These are phyloP conservation scores for Fusarium sp. DNA, from an alignment of 2,329 filamentous ascomycete genomes.

Conservation along the genomic window DNA sequence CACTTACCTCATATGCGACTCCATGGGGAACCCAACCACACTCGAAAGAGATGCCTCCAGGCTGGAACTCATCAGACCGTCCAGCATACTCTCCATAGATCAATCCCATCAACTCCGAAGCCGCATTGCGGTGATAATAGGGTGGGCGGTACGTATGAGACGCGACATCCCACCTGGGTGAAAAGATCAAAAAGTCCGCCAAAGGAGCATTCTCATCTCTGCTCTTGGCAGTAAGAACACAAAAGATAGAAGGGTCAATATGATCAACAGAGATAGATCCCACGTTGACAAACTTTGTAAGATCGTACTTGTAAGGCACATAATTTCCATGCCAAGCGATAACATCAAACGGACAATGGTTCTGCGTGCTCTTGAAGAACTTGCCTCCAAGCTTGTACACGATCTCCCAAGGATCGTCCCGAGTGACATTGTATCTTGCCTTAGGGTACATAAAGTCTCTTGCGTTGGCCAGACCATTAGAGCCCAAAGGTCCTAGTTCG, in stretches of 20 bases:
- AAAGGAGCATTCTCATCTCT: slow-evolving; percentile 64
- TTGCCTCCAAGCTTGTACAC: slow-evolving; percentile 71
- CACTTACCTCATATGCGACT: slow-evolving; percentile 32
- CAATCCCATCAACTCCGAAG: slow-evolving; percentile 67
- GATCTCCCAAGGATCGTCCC: slow-evolving; percentile 66
- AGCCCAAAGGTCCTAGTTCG: slow-evolving; percentile 73
- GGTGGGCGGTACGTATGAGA: slow-evolving; percentile 72
- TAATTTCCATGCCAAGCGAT: slow-evolving; percentile 80
- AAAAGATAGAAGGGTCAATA: slow-evolving; percentile 74
- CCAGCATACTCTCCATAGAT: slow-evolving; percentile 54
- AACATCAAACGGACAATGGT: slow-evolving; percentile 76
- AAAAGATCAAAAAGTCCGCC: slow-evolving; percentile 75
- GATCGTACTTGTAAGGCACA: slow-evolving; percentile 68
- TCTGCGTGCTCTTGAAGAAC: slow-evolving; percentile 69
- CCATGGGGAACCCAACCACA: slow-evolving; percentile 36
- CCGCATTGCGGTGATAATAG: slow-evolving; percentile 72
- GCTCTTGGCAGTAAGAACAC: slow-evolving; percentile 70
- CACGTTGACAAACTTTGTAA: slow-evolving; percentile 68
- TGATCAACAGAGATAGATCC: slow-evolving; percentile 62
- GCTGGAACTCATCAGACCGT: slow-evolving; percentile 33
- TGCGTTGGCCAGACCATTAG: slow-evolving; percentile 72
- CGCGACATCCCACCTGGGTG: slow-evolving; percentile 72
- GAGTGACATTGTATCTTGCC: slow-evolving; percentile 65
- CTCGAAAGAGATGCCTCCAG: slow-evolving; percentile 34
- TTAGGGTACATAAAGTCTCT: slow-evolving; percentile 73